Evolutionary conservation across 441 rosid genomes (phyloP), one percentile per base, ranked within the genome.

Genomic region (Erodium moschatum): DNA sequence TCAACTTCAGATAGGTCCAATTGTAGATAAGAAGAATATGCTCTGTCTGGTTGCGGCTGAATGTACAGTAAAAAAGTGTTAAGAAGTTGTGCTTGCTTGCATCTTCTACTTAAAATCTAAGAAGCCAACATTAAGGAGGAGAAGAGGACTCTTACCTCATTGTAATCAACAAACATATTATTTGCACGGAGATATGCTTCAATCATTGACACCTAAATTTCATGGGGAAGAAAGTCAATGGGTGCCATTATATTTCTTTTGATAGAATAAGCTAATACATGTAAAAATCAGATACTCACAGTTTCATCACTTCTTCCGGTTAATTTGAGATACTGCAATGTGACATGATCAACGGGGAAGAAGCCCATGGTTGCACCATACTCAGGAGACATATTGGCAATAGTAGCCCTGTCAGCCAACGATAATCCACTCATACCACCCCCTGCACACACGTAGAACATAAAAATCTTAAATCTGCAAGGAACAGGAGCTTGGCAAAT

Each of bases 291-390:
- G 42, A 73, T 42, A 80, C 95, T 85, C 73, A 95, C 99, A 27
- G 96, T 89, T 70, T 95, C 98, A 67, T 95, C 97, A 70, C 93
- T 95, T 78, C 99, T 86, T 79, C 99, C 99, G 5, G 99, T 95
- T 85, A 95, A 83, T 80, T 86, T 95, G 58, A 95, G 95, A 82
- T 92, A 95, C 69, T 92, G 92, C 68, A 95, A 77, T 42, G 99
- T 89, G 78, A 90, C 97, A 85, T 85, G 97, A 81, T 95, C 99
- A 19, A 95, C 99, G 12, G 98, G 99, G 85, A 95, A 95, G 83
- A 95, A 92, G 3, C 99, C 99, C 99, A 95, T 95, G 81, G 99
- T 95, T 76, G 99, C 98, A 82, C 99, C 99, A 77, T 95, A 95
- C 79, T 95, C 99, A 0, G 99, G 99, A 75, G 99, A 90, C 99